Percentiles rank a stretch among this genome's conserved stretches.
Conservation (phyloP, 2,329 filamentous ascomycete genomes). For the Pseudocercospora cruenta region DNA sequence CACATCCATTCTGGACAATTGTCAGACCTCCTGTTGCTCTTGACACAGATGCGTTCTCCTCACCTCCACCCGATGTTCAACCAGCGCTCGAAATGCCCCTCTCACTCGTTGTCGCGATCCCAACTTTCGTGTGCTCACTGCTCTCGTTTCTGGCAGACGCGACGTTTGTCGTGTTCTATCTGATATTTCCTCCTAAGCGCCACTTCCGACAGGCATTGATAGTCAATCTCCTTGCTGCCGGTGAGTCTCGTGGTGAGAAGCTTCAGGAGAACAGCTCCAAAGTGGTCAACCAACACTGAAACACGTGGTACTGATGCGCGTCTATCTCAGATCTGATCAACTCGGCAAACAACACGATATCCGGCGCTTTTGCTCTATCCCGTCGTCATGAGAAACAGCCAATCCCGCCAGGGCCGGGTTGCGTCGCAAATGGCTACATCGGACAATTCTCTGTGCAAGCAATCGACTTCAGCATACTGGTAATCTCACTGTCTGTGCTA, state of each 20-base stretch:
- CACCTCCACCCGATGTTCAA: slow-evolving; percentile 4
- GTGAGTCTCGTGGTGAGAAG: slow-evolving; percentile 11
- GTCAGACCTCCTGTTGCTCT: slow-evolving; percentile 3
- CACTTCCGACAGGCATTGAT: slow-evolving; percentile 30
- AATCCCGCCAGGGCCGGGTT: slow-evolving; percentile 40
- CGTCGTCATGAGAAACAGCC: slow-evolving; percentile 25
- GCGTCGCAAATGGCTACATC: slow-evolving; percentile 50
- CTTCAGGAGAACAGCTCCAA: not conserved
- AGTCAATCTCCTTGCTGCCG: slow-evolving; percentile 26
- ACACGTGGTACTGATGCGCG: slow-evolving; percentile 22
- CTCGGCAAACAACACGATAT: slow-evolving; percentile 48
- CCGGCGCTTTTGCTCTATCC: slow-evolving; percentile 43
- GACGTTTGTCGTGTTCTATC: slow-evolving; percentile 24
- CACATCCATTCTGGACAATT: not conserved
- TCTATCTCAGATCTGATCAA: slow-evolving; percentile 47
- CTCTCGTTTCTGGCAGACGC: slow-evolving; percentile 24
- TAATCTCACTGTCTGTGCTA: slow-evolving; percentile 50
- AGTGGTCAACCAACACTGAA: not conserved
- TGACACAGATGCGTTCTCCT: not conserved
- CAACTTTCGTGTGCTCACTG: slow-evolving; percentile 28
- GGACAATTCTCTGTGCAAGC: slow-evolving; percentile 52
- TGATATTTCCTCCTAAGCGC: slow-evolving; percentile 26
- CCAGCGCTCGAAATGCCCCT: slow-evolving; percentile 7
- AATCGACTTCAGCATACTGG: slow-evolving; percentile 48
- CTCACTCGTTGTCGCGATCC: slow-evolving; percentile 24